Base-by-base conservation (phyloP, 192 early-diverging fungal genomes). In the Phycomyces blakesleeanus region DNA sequence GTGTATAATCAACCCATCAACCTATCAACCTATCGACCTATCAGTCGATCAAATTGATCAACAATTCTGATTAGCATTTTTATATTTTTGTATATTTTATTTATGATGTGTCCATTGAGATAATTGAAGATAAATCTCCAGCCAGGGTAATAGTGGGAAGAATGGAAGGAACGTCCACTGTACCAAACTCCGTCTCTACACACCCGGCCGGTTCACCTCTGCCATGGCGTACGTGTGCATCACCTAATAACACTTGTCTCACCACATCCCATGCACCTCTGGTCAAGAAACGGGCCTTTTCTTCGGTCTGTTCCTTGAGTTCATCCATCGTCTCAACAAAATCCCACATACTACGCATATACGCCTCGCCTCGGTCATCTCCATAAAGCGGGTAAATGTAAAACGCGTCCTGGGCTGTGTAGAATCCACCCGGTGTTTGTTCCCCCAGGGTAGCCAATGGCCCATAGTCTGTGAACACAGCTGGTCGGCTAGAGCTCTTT, bases 301-400 rank as follows among this genome's bases (percentile, higher is more conserved):
- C 52, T 10, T 74, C 67, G 7, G 29, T 34, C 29, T 34, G 29
- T 7, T 34, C 29, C 29, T 34, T 34, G 2, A n/a, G 67, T 61
- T 34, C 29, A 7, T 34, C 29, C 67, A 25, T 62, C 47, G 15
- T 76, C 63, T 27, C 67, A 8, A 76, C 59, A 66, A 89, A 89
- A 27, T 72, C 64, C 50, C 70, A 74, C 16, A 87, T 51, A 61
- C 85, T 87, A 10, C 66, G 56, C 37, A 83, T 68, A 59, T 87
- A 86, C 0, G 85, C 81, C 66, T 87, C 80, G 0, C 82, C 84
- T 4, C 64, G 68, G 18, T 77, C 76, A 40, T 85, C 83, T 15
- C 84, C 85, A 69, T 77, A 89, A 11, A 77, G 73, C 61, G 74
- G 75, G 64, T 62, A 80, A 34, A 74, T 76, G 51, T 68, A 80